Evolutionary conservation across 2,329 filamentous ascomycete species (phyloP).

Genomic region (Penicillium sp.): DNA sequence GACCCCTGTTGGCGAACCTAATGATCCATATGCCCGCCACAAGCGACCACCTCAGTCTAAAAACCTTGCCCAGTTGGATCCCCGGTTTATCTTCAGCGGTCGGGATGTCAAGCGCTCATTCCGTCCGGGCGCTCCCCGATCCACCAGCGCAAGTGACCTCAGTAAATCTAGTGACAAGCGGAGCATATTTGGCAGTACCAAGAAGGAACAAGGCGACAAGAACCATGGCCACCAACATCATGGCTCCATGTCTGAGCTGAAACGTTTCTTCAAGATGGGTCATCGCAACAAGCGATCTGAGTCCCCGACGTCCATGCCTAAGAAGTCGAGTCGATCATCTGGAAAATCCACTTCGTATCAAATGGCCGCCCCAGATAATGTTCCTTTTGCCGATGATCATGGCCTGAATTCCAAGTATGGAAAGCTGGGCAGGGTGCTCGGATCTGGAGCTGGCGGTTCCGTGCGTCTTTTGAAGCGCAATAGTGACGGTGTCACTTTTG

Average conservation of each 20-base stretch:
- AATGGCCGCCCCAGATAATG: constrained; percentile 44
- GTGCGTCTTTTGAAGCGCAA: constrained; percentile 91
- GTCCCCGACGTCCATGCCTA: constrained; percentile 61
- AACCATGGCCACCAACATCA: constrained; percentile 55
- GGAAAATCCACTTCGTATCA: constrained; percentile 57
- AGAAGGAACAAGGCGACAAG: constrained; percentile 51
- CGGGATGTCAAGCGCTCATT: constrained; percentile 65
- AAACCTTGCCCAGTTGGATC: constrained; percentile 67
- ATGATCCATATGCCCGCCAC: constrained; percentile 84
- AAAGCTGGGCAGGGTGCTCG: constrained; percentile 89
- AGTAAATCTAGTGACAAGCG: constrained; percentile 50
- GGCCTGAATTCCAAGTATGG: constrained; percentile 88
- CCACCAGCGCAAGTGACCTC: constrained; percentile 44
- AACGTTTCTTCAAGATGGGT: constrained; percentile 86
- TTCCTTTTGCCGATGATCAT: constrained; percentile 93
- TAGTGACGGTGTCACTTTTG: constrained; percentile 89
- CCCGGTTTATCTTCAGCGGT: constrained; percentile 78
- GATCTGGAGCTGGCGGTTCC: constrained; percentile 90
- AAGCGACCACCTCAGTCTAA: constrained; percentile 69
- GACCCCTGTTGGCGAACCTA: constrained; percentile 72
- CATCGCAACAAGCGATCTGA: constrained; percentile 63
- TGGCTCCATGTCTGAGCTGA: constrained; percentile 89
- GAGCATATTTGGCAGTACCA: constrained; percentile 54
- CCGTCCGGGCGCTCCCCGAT: constrained; percentile 45
- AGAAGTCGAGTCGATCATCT: constrained; percentile 53